phyloP scores from a whole-genome alignment of 2,329 filamentous ascomycete species.

The Neofusicoccum ribis region DNA sequence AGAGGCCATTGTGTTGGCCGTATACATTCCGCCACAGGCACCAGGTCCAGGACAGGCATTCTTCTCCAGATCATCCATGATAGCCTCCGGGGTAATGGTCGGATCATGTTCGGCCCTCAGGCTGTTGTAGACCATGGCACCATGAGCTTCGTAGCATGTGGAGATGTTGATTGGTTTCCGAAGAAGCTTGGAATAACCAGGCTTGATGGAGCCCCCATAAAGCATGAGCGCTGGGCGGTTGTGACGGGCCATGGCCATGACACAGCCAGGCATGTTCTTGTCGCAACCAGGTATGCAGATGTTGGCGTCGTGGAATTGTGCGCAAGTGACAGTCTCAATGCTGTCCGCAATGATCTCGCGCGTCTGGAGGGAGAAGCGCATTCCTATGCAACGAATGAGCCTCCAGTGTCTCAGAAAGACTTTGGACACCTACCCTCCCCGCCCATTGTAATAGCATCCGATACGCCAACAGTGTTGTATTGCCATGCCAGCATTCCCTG shows the following conservation, averaged over 20 bases:
- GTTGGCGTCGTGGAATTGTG: slow-evolving; percentile 89
- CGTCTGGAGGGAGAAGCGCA: slow-evolving; percentile 89
- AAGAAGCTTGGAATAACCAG: slow-evolving; percentile 77
- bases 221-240: slow-evolving; percentile 95
- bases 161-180: slow-evolving; percentile 82
- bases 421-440: slow-evolving; percentile 64
- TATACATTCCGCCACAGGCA: slow-evolving; percentile 91
- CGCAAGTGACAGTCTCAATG: slow-evolving; percentile 89
- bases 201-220: slow-evolving; percentile 87
- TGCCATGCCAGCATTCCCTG: slow-evolving; percentile 92
- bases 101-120: slow-evolving; percentile 69
- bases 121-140: slow-evolving; percentile 76
- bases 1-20: slow-evolving; percentile 90
- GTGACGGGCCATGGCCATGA: slow-evolving; percentile 88
- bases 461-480: slow-evolving; percentile 87
- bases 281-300: slow-evolving; percentile 93
- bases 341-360: slow-evolving; percentile 92
- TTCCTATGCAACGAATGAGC: slow-evolving; percentile 57
- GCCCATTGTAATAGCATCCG: slow-evolving; percentile 94
- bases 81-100: slow-evolving; percentile 70
- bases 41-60: slow-evolving; percentile 77
- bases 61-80: slow-evolving; percentile 78
- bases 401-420: background rate
- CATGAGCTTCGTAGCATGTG: slow-evolving; percentile 84
- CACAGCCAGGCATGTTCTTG: slow-evolving; percentile 94